phyloP scores from a whole-genome alignment of 805 yeast species.

The Kodamaea laetipori region DNA sequence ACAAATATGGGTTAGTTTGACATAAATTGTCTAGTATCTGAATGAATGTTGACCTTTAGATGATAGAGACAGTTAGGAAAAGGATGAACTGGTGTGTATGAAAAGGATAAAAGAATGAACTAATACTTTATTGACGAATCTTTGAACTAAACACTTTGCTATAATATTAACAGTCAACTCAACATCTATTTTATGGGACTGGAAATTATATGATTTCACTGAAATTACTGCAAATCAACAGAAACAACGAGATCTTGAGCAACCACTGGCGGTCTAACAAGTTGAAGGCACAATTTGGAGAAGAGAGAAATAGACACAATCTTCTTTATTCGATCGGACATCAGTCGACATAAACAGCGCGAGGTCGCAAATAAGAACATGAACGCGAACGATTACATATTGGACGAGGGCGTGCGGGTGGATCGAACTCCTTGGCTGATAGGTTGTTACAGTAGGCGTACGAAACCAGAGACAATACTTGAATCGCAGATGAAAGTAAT shows the following conservation, averaged over 20 bases:
- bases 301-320: conserved; percentile 77
- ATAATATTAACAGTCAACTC: too few relatives aligned
- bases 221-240: conserved; percentile 74
- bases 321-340: conserved; percentile 79
- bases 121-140: too few relatives aligned
- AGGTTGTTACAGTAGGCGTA: conserved; percentile 79
- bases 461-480: conserved; percentile 73
- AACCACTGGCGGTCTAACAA: conserved; percentile 68
- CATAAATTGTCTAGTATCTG: too few relatives aligned
- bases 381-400: conserved; percentile 69
- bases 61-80: too few relatives aligned
- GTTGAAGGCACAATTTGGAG: conserved; percentile 58
- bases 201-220: too few relatives aligned
- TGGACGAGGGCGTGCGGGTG: conserved; percentile 73
- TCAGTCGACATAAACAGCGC: conserved; percentile 61
- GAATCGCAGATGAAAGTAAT: conserved; percentile 62
- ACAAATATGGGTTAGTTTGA: too few relatives aligned
- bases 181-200: too few relatives aligned
- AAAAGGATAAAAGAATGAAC: too few relatives aligned
- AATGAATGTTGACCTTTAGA: too few relatives aligned
- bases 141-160: too few relatives aligned
- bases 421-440: conserved; percentile 78
- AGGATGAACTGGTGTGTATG: too few relatives aligned
- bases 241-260: conserved; percentile 74
- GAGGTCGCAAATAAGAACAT: conserved; percentile 23